Evolutionary conservation across 345 rosid genomes (phyloP).

Genomic region (Murraya koenigii): DNA sequence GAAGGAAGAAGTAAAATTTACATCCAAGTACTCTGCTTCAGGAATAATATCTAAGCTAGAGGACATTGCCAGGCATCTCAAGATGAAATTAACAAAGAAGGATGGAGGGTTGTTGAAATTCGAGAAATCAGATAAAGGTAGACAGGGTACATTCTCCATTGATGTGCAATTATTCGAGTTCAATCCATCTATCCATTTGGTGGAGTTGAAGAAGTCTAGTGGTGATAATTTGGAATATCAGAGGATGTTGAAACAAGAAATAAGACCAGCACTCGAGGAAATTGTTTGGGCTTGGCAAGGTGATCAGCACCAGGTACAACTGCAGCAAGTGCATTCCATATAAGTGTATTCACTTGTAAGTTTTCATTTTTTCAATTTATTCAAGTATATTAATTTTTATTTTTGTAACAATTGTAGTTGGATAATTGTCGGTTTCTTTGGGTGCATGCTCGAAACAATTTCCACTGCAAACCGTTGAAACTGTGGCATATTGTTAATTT

Average conservation of each 20-base stretch:
- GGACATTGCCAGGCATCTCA: conserved; percentile 30
- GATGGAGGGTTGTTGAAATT: conserved; percentile 32
- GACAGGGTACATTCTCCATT: conserved; percentile 32
- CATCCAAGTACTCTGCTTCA: conserved; percentile 25
- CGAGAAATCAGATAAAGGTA: conserved; percentile 31
- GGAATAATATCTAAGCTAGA: conserved; percentile 31
- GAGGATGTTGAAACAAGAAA: conserved; percentile 26
- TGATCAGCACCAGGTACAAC: conserved; percentile 21
- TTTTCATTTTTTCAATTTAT: neutral
- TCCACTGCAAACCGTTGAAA: neutral
- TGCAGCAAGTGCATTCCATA: neutral
- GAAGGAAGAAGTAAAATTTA: conserved; percentile 38
- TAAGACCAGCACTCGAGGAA: conserved; percentile 41
- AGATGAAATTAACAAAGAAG: conserved; percentile 32
- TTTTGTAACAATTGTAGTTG: neutral
- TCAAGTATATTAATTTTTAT: neutral
- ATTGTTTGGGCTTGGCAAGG: conserved; percentile 44
- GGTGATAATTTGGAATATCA: conserved; percentile 42
- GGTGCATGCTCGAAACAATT: neutral
- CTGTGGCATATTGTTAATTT: neutral
- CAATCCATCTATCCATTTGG: conserved; percentile 38
- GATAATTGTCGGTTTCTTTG: neutral
- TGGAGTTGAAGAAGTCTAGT: conserved; percentile 36
- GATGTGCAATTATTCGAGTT: conserved; percentile 40
- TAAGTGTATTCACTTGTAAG: neutral